Evolutionary conservation across 2,329 filamentous ascomycete species (phyloP).

Genomic region (Tolypocladium tundrense): DNA sequence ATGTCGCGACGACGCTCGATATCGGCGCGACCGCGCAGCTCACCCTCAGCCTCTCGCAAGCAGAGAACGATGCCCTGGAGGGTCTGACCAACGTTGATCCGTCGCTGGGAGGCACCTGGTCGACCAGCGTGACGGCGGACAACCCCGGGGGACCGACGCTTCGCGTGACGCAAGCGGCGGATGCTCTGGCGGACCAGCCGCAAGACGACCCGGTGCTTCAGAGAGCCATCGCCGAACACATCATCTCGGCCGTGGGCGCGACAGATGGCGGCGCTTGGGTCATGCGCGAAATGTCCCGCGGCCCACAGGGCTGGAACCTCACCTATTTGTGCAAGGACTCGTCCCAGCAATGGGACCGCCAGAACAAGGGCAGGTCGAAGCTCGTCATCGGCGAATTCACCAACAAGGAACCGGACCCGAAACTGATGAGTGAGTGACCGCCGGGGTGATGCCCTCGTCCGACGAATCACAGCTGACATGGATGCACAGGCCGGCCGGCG

Average conservation of each 20-base stretch:
- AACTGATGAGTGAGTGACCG: slow-evolving; percentile 29
- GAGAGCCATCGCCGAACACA: slow-evolving; percentile 36
- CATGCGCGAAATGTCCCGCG: slow-evolving; percentile 32
- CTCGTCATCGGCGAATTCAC: slow-evolving; percentile 38
- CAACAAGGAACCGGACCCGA: slow-evolving; percentile 33
- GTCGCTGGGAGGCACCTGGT: slow-evolving; percentile 17
- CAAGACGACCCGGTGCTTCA: slow-evolving; percentile 37
- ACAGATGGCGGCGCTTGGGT: slow-evolving; percentile 40
- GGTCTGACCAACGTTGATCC: slow-evolving; percentile 22
- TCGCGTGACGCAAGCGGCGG: slow-evolving; percentile 31
- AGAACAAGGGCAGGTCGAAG: slow-evolving; percentile 30
- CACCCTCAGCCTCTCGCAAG: slow-evolving; percentile 24
- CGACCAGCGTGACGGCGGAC: slow-evolving; percentile 6
- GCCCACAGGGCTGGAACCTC: slow-evolving; percentile 41
- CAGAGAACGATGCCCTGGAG: slow-evolving; percentile 25
- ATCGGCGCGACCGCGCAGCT: slow-evolving; percentile 35
- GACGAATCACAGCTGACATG: slow-evolving; percentile 1
- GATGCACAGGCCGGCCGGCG: slow-evolving; percentile 37
- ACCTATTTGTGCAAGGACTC: slow-evolving; percentile 45
- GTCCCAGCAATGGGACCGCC: slow-evolving; percentile 37
- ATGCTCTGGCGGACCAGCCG: slow-evolving; percentile 38
- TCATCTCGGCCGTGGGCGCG: slow-evolving; percentile 30
- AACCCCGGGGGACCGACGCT: slow-evolving; percentile 12
- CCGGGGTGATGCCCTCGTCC: not conserved
- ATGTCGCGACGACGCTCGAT: slow-evolving; percentile 35